phyloP scores from a whole-genome alignment of 2,329 filamentous ascomycete genomes.

The Trichocomaceae sp. region DNA sequence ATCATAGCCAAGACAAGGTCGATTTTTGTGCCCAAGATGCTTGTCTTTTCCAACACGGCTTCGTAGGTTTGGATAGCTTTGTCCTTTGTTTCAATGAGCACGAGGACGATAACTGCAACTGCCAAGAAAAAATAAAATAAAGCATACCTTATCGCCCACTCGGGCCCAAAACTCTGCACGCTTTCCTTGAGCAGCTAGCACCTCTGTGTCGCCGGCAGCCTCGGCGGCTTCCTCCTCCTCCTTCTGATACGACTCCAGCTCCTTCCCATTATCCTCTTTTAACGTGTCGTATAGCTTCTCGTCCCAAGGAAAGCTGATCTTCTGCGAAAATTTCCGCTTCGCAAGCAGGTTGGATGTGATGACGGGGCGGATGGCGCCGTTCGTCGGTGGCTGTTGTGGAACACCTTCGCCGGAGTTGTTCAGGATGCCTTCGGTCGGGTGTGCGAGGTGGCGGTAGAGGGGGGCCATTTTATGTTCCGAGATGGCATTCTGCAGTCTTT shows the following conservation, averaged over 20 bases:
- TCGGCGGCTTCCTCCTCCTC: constrained; percentile 91
- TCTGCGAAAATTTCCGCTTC: constrained; percentile 58
- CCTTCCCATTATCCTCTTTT: constrained; percentile 68
- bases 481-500: constrained; percentile 58
- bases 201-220: constrained; percentile 92
- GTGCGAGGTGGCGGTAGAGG: constrained; percentile 59
- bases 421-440: constrained; percentile 66
- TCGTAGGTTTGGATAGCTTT: constrained; percentile 91
- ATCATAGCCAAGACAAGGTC: constrained; percentile 95
- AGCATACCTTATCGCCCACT: constrained; percentile 82
- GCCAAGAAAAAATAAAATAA: neutral
- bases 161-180: constrained; percentile 93
- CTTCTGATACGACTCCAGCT: constrained; percentile 70
- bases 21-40: constrained; percentile 93
- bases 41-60: constrained; percentile 92
- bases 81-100: constrained; percentile 52
- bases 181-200: constrained; percentile 87
- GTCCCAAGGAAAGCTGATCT: constrained; percentile 77
- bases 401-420: constrained; percentile 65
- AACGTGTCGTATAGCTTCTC: constrained; percentile 75
- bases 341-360: constrained; percentile 70
- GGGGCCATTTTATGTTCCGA: constrained; percentile 60
- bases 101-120: too few relatives aligned
- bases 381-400: constrained; percentile 38
- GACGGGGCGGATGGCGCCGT: constrained; percentile 33